phyloP scores from a whole-genome alignment of 805 yeast genomes.

The Saturnispora galanensis region DNA sequence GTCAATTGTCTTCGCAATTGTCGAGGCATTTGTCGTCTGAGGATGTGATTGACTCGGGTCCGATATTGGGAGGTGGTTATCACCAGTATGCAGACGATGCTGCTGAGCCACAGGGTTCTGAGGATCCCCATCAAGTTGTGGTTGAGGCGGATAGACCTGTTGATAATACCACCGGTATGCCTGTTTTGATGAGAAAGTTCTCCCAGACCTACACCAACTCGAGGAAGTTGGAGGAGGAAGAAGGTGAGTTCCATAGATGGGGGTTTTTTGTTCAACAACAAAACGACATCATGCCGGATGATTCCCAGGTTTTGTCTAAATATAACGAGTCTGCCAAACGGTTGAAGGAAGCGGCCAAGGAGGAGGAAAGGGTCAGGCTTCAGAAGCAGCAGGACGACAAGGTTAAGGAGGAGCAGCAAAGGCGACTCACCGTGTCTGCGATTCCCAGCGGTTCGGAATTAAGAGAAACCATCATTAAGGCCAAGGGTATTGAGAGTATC shows the following conservation, averaged over 20 bases:
- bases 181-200: slow-evolving; percentile 52
- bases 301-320: slow-evolving; percentile 9
- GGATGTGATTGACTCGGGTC: slow-evolving; percentile 44
- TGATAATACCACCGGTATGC: slow-evolving; percentile 63
- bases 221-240: slow-evolving; percentile 76
- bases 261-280: slow-evolving; percentile 72
- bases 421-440: slow-evolving; percentile 20
- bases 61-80: slow-evolving; percentile 37
- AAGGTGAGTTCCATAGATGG: slow-evolving; percentile 85
- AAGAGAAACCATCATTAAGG: slow-evolving; percentile 55
- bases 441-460: slow-evolving; percentile 48
- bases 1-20: slow-evolving; percentile 23
- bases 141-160: slow-evolving; percentile 53
- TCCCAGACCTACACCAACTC: slow-evolving; percentile 62
- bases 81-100: slow-evolving; percentile 10
- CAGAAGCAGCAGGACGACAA: slow-evolving; percentile 7
- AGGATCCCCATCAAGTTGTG: slow-evolving; percentile 61
- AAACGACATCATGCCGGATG: slow-evolving; percentile 23
- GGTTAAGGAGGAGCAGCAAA: slow-evolving; percentile 7
- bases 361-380: slow-evolving; percentile 7
- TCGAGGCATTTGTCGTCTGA: slow-evolving; percentile 39
- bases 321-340: slow-evolving; percentile 2
- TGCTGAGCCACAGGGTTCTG: slow-evolving; percentile 5
- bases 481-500: slow-evolving; percentile 66
- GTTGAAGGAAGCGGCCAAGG: slow-evolving; percentile 2